Conservation (phyloP, 441 rosid species). For the Gossypium gossypioides region DNA sequence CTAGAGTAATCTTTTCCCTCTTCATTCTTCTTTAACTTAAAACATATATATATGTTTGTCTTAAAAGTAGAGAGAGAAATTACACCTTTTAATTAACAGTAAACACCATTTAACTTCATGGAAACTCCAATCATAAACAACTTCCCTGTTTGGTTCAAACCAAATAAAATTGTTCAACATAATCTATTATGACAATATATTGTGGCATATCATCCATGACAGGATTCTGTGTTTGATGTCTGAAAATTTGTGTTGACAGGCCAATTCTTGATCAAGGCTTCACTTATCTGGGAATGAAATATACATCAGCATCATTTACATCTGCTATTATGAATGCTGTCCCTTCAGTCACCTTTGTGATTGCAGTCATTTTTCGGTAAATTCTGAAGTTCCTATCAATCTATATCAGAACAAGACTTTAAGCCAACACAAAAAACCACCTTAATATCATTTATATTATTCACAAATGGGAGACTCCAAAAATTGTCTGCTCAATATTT, state of each 20-base stretch:
- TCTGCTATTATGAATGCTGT: conserved; percentile 59
- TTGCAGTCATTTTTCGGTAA: conserved; percentile 55
- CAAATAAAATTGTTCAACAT: background rate
- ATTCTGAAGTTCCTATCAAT: too few relatives aligned
- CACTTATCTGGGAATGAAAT: conserved; percentile 55
- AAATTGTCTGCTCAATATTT: background rate
- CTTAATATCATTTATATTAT: too few relatives aligned
- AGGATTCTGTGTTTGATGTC: background rate
- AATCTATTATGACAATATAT: background rate
- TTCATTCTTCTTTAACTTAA: background rate
- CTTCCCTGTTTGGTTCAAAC: background rate
- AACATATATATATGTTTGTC: background rate
- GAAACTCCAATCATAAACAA: background rate
- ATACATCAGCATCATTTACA: conserved; percentile 50
- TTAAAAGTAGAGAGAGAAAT: background rate
- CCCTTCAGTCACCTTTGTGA: conserved; percentile 58
- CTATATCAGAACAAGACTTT: too few relatives aligned
- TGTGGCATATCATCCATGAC: background rate
- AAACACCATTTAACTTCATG: background rate
- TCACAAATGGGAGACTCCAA: background rate
- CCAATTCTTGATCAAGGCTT: conserved; percentile 69
- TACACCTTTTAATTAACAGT: background rate
- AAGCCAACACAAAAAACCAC: too few relatives aligned
- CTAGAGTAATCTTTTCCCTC: conserved; percentile 38
- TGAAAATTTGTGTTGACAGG: conserved; percentile 24